Evolutionary conservation across 2,329 filamentous ascomycete species (phyloP).

Genomic region (Ophiostoma piceae): DNA sequence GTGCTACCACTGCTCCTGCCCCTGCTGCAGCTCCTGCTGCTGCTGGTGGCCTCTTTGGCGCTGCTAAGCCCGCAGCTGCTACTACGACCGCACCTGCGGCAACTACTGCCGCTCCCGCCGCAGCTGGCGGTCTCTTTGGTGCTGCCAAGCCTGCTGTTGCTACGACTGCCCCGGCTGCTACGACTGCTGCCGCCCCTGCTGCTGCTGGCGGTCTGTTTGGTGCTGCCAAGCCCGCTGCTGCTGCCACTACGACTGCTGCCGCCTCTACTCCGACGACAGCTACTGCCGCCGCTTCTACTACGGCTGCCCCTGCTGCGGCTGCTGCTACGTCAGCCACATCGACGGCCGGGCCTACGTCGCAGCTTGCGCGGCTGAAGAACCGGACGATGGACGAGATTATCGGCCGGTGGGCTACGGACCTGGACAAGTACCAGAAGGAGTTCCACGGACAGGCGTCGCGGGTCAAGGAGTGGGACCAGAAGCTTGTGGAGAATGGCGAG

Average conservation of each 20-base stretch:
- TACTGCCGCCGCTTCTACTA: slow-evolving; percentile 33
- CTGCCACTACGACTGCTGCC: slow-evolving; percentile 28
- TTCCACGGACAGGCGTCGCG: slow-evolving; percentile 87
- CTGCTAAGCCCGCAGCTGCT: background rate
- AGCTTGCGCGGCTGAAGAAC: slow-evolving; percentile 87
- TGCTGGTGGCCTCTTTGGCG: slow-evolving; percentile 11
- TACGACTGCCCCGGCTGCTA: slow-evolving; percentile 12
- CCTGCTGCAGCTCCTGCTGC: slow-evolving; percentile 8
- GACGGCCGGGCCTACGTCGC: slow-evolving; percentile 73
- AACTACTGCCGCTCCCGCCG: slow-evolving; percentile 1
- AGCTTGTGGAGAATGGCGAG: slow-evolving; percentile 87
- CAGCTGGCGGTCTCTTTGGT: slow-evolving; percentile 17
- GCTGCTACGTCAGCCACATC: slow-evolving; percentile 46
- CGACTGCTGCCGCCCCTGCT: slow-evolving; percentile 10
- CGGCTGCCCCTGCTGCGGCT: slow-evolving; percentile 32
- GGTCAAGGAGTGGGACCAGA: slow-evolving; percentile 84
- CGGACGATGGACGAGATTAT: slow-evolving; percentile 99
- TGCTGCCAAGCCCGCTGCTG: slow-evolving; percentile 22
- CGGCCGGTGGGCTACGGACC: slow-evolving; percentile 89
- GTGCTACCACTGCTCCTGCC: background rate
- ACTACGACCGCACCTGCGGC: slow-evolving; percentile 12
- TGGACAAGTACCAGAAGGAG: slow-evolving; percentile 94
- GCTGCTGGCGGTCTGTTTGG: slow-evolving; percentile 19
- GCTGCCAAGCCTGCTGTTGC: slow-evolving; percentile 7
- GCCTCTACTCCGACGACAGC: slow-evolving; percentile 33